Evolutionary conservation across 768 basidiomycete species (phyloP).

Genomic region (Trametes cubensis): DNA sequence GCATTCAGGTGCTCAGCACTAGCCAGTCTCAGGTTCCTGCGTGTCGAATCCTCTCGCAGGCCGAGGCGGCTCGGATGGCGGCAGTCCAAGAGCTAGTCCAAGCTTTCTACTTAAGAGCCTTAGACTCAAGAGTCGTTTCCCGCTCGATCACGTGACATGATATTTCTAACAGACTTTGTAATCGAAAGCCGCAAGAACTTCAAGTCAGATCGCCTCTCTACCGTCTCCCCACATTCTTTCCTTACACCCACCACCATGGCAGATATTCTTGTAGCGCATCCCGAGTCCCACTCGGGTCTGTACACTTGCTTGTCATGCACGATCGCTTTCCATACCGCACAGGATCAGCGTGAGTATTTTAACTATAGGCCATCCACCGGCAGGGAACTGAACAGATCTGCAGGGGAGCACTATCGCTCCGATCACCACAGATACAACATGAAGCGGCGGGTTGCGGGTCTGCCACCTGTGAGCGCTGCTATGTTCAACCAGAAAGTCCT

Average conservation of each 20-base stretch:
- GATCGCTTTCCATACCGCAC: constrained; percentile 81
- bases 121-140: no score
- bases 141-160: background rate
- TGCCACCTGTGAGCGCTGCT: constrained; percentile 79
- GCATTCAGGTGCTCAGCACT: no score
- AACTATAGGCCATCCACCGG: background rate
- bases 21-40: no score
- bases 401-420: constrained; percentile 86
- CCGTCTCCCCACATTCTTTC: constrained; percentile 26
- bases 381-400: background rate
- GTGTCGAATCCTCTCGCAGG: no score
- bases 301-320: constrained; percentile 93
- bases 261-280: constrained; percentile 13
- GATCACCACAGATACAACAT: constrained; percentile 99
- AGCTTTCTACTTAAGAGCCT: no score
- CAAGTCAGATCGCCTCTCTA: constrained; percentile 28
- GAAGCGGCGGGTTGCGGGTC: constrained; percentile 89
- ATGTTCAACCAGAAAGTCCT: constrained; percentile 89
- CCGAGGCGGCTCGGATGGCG: no score
- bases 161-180: constrained; percentile 12
- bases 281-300: constrained; percentile 33
- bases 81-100: no score
- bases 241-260: constrained; percentile 11
- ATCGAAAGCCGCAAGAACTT: background rate
- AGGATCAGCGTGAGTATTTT: constrained; percentile 76